These are phyloP conservation scores for Aschersonia sp. DNA, from an alignment of 2,329 filamentous ascomycete species.

Conservation along the genomic window DNA sequence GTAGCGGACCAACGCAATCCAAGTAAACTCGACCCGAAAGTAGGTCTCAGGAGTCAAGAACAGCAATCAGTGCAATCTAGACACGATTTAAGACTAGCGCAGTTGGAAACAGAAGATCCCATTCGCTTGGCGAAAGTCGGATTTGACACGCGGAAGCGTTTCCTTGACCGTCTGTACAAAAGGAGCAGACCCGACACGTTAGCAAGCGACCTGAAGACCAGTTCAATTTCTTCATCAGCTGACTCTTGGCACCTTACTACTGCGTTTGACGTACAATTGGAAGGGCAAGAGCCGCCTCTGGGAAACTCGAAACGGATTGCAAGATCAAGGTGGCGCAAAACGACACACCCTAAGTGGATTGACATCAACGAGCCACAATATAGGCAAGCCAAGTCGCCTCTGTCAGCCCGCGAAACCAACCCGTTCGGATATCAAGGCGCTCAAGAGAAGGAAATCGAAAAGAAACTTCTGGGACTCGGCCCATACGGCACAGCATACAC, in stretches of 20 bases:
- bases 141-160: slow-evolving; percentile 37
- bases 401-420: slow-evolving; percentile 11
- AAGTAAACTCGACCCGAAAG: background rate
- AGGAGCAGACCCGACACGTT: slow-evolving; percentile 16
- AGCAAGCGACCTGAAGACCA: background rate
- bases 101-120: slow-evolving; percentile 34
- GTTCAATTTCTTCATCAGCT: background rate
- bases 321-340: slow-evolving; percentile 26
- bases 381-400: slow-evolving; percentile 36
- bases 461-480: slow-evolving; percentile 35
- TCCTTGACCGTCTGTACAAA: slow-evolving; percentile 35
- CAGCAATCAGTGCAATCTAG: background rate
- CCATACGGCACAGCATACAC: slow-evolving; percentile 48
- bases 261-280: background rate
- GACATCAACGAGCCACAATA: slow-evolving; percentile 39
- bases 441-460: slow-evolving; percentile 6
- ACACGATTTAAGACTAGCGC: slow-evolving; percentile 28
- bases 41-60: background rate
- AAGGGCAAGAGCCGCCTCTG: background rate
- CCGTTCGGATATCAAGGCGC: background rate
- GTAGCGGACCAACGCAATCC: slow-evolving; percentile 1
- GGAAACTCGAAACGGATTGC: background rate
- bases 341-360: slow-evolving; percentile 24
- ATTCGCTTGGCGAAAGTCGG: slow-evolving; percentile 17
- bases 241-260: background rate